Conservation (phyloP, 495 filamentous ascomycete genomes). For the Rhypophila decipiens region DNA sequence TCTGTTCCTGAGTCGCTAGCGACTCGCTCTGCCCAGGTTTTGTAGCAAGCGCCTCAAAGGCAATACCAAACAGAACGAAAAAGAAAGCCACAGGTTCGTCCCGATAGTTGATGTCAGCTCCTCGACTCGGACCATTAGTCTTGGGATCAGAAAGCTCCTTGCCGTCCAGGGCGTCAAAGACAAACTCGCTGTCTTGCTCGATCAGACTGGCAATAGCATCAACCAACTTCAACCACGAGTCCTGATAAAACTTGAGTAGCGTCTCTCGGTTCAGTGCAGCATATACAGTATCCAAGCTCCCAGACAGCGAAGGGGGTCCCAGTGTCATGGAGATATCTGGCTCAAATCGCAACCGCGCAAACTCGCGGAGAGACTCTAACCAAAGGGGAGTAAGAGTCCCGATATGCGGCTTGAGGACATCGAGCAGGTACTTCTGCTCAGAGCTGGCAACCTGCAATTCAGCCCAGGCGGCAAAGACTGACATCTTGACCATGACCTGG, state of each 20-base stretch:
- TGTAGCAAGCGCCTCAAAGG: constrained; percentile 87
- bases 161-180: constrained; percentile 92
- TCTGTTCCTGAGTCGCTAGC: constrained; percentile 68
- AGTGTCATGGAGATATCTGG: constrained; percentile 89
- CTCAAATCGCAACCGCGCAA: constrained; percentile 88
- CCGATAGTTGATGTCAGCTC: constrained; percentile 85
- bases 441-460: constrained; percentile 93
- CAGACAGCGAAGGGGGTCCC: constrained; percentile 65
- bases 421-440: constrained; percentile 82
- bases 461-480: constrained; percentile 98
- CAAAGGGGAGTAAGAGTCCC: constrained; percentile 83
- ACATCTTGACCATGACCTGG: constrained; percentile 96
- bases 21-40: constrained; percentile 63
- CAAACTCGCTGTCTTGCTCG: constrained; percentile 93
- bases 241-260: constrained; percentile 92
- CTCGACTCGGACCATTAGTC: constrained; percentile 40
- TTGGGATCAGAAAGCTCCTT: constrained; percentile 54
- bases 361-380: constrained; percentile 89
- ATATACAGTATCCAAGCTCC: constrained; percentile 83
- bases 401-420: constrained; percentile 87
- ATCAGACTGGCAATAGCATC: constrained; percentile 97
- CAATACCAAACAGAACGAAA: constrained; percentile 94
- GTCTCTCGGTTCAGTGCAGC: constrained; percentile 92
- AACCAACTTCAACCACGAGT: constrained; percentile 92
- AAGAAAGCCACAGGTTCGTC: constrained; percentile 99